Base-by-base conservation (phyloP, 208 protist genomes). In the Trypanosoma lewisi region DNA sequence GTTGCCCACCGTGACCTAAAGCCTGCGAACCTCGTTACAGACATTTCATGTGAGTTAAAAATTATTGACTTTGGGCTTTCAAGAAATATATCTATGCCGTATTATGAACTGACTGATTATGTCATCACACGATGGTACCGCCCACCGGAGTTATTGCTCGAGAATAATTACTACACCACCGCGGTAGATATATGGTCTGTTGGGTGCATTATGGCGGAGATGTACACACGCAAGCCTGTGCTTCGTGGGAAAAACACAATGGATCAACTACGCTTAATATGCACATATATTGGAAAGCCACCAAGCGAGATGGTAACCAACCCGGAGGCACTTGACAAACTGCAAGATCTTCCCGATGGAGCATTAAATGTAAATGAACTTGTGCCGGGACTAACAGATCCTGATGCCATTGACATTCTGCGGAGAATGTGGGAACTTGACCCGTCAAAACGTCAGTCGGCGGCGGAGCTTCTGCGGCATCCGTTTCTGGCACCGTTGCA, bases 161-260 rank as follows among this genome's bases (percentile, higher is more conserved):
- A 95, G 61, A 85, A 85, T 54, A 85, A 74, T 12, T 78, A 85
- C 67, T 98, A 98, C 75, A 91, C 79, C 21, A 82, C 79, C 2
- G 82, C 80, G 0, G 83, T 98, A 11, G 95, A 98, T 64, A 87
- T 98, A 19, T 98, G 94, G 91, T 92, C 83, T n/a, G 86, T 97
- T 9, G 95, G 95, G 30, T 97, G 92, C 74, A 97, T 98, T 64
- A 96, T 97, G 73, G 95, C 97, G 14, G 98, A 99, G 84, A 96
- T 99, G 83, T 89, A 95, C 77, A 90, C 90, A 33, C 91, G 87
- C 52, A 87, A 82, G 39, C 91, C 95, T 1, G 63, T 97, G 25
- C 85, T 98, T 37, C 92, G 86, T 5, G 94, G 94, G 4, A 75
- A 83, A 19, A 93, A 87, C 55, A 96, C 95, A 55, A 84, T 97